phyloP scores from a whole-genome alignment of 352 stramenopile species.

The Aphanomyces euteiches region DNA sequence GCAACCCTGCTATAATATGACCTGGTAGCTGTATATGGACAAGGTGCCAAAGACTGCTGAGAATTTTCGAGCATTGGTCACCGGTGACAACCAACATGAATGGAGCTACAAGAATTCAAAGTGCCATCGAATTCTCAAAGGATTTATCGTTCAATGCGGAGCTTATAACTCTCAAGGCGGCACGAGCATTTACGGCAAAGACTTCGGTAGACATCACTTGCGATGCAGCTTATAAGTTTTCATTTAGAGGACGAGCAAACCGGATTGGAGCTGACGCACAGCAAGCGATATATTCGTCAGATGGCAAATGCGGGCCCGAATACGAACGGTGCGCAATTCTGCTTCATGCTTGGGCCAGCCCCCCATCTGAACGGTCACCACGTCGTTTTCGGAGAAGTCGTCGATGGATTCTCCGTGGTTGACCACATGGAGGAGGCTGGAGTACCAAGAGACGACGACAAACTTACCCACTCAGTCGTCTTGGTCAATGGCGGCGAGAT shows the following conservation, averaged over 20 bases:
- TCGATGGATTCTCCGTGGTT: constrained; percentile 23
- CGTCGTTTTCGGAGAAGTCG: constrained; percentile 31
- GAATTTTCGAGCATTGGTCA: constrained; percentile 89
- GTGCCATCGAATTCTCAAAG: constrained; percentile 90
- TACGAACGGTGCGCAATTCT: constrained; percentile 94
- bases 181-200: constrained; percentile 31
- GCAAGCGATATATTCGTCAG: constrained; percentile 70
- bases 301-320: constrained; percentile 90
- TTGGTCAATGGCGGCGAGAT: constrained; percentile 27
- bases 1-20: neutral
- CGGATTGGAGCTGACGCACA: constrained; percentile 68
- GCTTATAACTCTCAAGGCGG: constrained; percentile 38
- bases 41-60: constrained; percentile 90
- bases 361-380: constrained; percentile 30
- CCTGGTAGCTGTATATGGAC: constrained; percentile 65
- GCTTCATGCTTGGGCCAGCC: constrained; percentile 63
- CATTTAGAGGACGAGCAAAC: constrained; percentile 91
- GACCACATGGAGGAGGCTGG: constrained; percentile 16
- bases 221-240: neutral
- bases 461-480: constrained; percentile 22
- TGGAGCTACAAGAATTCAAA: constrained; percentile 86
- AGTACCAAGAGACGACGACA: constrained; percentile 4
- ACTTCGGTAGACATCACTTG: constrained; percentile 23
- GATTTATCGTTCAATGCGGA: constrained; percentile 90
- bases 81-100: constrained; percentile 71